A percentile compares a stretch with the other conserved stretches of the same genome.
Evolutionary conservation across 352 stramenopile genomes (phyloP).

Genomic region (Pythium coloratum): DNA sequence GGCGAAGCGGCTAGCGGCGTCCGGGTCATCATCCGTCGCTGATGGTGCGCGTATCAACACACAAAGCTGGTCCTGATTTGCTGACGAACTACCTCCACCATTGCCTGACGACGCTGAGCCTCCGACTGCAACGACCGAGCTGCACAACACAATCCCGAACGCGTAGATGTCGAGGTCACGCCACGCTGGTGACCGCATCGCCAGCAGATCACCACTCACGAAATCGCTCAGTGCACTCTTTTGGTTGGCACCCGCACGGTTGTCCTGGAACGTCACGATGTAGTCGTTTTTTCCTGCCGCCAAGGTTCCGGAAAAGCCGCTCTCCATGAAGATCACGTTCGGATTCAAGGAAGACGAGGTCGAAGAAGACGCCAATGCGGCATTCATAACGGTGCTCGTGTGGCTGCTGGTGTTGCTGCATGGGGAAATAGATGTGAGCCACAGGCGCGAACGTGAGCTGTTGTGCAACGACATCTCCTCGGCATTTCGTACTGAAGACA

Average conservation of each 20-base stretch:
- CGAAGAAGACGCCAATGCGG: conserved; percentile 9
- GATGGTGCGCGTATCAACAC: conserved; percentile 53
- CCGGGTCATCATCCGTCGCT: conserved; percentile 27
- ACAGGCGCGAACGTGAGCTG: conserved; percentile 28
- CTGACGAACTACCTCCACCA: conserved; percentile 7
- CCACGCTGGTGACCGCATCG: conserved; percentile 60
- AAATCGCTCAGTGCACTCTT: conserved; percentile 40
- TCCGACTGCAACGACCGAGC: conserved; percentile 57
- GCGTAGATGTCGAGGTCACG: conserved; percentile 52
- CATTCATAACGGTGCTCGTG: conserved; percentile 15
- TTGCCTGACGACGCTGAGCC: conserved; percentile 12
- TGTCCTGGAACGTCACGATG: conserved; percentile 60
- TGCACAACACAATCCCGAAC: conserved; percentile 73
- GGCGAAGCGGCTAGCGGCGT: conserved; percentile 33
- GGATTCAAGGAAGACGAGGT: conserved; percentile 30
- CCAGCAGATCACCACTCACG: conserved; percentile 58
- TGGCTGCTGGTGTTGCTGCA: conserved; percentile 30
- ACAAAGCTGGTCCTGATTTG: conserved; percentile 54
- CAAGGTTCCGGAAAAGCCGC: conserved; percentile 53
- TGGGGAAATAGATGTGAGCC: conserved; percentile 62
- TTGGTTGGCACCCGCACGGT: conserved; percentile 3
- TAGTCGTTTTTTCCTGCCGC: conserved; percentile 46
- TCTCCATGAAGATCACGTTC: conserved; percentile 70
- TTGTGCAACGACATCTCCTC: conserved; percentile 41
- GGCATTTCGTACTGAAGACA: conserved; percentile 53